Percentiles rank a stretch among this genome's conserved stretches.
Conservation (phyloP, 495 filamentous ascomycete genomes). For the Trichoderma erinaceum region DNA sequence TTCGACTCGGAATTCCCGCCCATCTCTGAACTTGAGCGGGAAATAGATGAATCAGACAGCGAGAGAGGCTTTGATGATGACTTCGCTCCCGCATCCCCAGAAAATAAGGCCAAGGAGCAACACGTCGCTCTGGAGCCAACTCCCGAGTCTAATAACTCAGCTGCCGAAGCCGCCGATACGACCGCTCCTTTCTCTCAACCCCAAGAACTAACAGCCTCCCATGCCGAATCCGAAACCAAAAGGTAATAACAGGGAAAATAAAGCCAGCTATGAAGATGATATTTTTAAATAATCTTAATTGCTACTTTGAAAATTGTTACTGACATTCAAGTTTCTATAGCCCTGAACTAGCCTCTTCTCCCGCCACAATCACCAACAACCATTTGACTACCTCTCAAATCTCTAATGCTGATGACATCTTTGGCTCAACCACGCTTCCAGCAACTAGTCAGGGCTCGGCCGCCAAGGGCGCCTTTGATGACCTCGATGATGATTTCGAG, state of each 20-base stretch:
- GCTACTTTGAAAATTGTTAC: not conserved
- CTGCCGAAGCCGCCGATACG: not conserved
- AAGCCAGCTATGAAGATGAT: not conserved
- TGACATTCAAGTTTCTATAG: not conserved
- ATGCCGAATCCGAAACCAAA: not conserved
- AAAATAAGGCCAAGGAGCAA: conserved; percentile 32
- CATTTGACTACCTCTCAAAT: conserved; percentile 19
- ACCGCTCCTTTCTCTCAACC: not conserved
- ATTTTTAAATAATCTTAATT: not conserved
- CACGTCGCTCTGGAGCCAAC: conserved; percentile 6
- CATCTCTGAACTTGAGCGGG: conserved; percentile 75
- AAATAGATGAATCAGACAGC: conserved; percentile 72
- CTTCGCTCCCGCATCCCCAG: conserved; percentile 70
- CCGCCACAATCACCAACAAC: conserved; percentile 19
- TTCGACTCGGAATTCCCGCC: conserved; percentile 80
- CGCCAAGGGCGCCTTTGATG: conserved; percentile 49
- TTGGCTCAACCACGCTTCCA: conserved; percentile 22
- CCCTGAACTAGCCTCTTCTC: conserved; percentile 20
- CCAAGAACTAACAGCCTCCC: not conserved
- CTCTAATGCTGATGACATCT: conserved; percentile 30
- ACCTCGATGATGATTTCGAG: conserved; percentile 86
- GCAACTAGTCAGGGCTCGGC: conserved; percentile 23
- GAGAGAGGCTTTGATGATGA: conserved; percentile 86
- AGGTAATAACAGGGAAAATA: not conserved
- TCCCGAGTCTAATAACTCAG: conserved; percentile 19